phyloP scores from a whole-genome alignment of 352 stramenopile genomes.

The Globisporangium sylvaticum region DNA sequence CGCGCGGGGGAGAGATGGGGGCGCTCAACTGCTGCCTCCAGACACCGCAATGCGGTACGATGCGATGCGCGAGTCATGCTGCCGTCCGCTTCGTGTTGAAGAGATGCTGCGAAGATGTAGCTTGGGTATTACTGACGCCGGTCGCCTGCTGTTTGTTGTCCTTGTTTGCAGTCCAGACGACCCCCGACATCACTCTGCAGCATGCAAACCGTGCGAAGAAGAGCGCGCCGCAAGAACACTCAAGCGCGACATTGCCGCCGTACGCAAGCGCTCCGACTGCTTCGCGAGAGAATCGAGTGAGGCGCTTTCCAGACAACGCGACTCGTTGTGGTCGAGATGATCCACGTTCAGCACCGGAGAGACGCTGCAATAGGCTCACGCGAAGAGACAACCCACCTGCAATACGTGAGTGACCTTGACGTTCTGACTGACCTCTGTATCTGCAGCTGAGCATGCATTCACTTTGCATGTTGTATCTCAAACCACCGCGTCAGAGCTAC shows the following conservation, averaged over 20 bases:
- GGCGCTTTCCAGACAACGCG: background rate
- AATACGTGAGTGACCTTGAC: background rate
- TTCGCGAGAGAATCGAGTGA: background rate
- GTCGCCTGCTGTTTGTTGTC: background rate
- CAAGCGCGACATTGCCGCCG: no score
- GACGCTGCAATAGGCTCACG: background rate
- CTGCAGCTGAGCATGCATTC: no score
- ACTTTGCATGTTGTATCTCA: no score
- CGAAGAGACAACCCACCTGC: background rate
- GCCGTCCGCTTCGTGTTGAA: background rate
- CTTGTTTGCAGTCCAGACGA: slow-evolving; percentile 4
- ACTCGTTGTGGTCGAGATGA: background rate
- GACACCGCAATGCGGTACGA: slow-evolving; percentile 14
- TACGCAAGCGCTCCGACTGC: no score
- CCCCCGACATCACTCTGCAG: background rate
- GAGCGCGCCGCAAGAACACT: background rate
- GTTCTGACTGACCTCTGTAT: background rate
- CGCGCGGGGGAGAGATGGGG: slow-evolving; percentile 9
- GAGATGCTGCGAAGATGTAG: background rate
- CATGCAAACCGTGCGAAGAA: background rate
- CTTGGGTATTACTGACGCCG: background rate
- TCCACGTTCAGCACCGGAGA: background rate
- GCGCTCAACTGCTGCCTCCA: slow-evolving; percentile 21
- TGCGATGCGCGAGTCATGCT: background rate
- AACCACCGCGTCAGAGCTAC: background rate